Conservation (phyloP, 768 basidiomycete species). For the Macrolepiota albuminosa region DNA sequence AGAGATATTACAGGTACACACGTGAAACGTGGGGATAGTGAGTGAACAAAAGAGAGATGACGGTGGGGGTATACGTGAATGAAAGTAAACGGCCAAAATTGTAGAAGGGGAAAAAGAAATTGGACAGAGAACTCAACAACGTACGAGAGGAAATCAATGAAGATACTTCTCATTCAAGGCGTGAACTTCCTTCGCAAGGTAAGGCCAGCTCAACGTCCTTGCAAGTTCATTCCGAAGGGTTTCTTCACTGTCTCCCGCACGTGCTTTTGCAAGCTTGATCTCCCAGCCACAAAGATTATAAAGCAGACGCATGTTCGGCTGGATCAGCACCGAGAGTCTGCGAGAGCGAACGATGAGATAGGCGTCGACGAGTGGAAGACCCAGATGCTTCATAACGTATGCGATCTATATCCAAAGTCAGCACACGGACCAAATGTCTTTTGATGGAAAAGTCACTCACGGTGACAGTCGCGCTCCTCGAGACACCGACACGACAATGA, state of each 20-base stretch:
- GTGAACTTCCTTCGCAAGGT: constrained; percentile 80
- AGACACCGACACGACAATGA: constrained; percentile 99
- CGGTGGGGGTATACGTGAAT: background rate
- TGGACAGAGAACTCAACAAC: background rate
- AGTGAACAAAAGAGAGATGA: background rate
- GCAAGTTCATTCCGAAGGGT: constrained; percentile 55
- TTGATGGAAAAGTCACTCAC: constrained; percentile 34
- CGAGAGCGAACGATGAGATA: constrained; percentile 91
- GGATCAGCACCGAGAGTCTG: constrained; percentile 84
- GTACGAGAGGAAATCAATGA: constrained; percentile 14
- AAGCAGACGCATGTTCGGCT: constrained; percentile 94
- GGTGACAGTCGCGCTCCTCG: constrained; percentile 88
- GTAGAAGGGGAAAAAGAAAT: background rate
- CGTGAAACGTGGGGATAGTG: background rate
- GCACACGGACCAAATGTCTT: background rate
- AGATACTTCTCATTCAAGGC: constrained; percentile 81
- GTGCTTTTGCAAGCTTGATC: constrained; percentile 79
- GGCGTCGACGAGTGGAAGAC: constrained; percentile 83
- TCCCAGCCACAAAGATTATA: constrained; percentile 97
- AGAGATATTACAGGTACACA: background rate
- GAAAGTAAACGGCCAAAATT: background rate
- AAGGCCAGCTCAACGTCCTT: constrained; percentile 78
- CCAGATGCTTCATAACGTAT: constrained; percentile 93
- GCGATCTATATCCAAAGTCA: constrained; percentile 58
- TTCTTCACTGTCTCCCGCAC: constrained; percentile 48